Evolutionary conservation across 352 stramenopile species (phyloP).

Genomic region (Phytophthora syringae): DNA sequence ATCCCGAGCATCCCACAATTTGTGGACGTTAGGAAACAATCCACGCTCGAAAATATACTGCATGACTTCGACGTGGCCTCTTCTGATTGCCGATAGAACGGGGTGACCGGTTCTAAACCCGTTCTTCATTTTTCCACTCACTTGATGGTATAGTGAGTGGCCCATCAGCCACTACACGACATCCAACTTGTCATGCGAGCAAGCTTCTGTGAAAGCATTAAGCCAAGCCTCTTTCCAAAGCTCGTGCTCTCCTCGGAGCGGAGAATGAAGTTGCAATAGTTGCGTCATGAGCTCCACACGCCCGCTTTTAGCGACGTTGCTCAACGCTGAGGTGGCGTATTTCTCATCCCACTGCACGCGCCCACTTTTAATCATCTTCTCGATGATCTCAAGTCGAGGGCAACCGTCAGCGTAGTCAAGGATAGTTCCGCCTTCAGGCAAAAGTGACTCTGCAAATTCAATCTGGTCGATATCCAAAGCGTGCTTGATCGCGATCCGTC

Average conservation of each 20-base stretch:
- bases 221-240: not conserved
- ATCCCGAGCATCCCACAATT: not conserved
- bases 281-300: constrained; percentile 5
- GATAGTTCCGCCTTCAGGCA: not conserved
- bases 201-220: not conserved
- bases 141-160: not conserved
- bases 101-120: not conserved
- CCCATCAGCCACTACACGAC: not conserved
- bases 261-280: constrained; percentile 12
- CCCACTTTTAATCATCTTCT: constrained; percentile 4
- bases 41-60: constrained; percentile 1
- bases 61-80: constrained; percentile 1
- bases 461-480: not conserved
- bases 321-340: not conserved
- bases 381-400: not conserved
- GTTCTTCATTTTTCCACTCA: not conserved
- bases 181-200: not conserved
- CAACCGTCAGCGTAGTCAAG: not conserved
- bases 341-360: too few species aligned
- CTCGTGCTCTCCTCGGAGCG: not conserved
- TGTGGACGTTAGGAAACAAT: not conserved
- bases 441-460: not conserved
- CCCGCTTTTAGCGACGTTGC: not conserved
- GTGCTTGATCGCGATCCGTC: too few species aligned
- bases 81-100: not conserved